Percentiles rank a stretch among this genome's conserved stretches.
Evolutionary conservation across 352 stramenopile species (phyloP).

Genomic region (Phytophthora litchii): DNA sequence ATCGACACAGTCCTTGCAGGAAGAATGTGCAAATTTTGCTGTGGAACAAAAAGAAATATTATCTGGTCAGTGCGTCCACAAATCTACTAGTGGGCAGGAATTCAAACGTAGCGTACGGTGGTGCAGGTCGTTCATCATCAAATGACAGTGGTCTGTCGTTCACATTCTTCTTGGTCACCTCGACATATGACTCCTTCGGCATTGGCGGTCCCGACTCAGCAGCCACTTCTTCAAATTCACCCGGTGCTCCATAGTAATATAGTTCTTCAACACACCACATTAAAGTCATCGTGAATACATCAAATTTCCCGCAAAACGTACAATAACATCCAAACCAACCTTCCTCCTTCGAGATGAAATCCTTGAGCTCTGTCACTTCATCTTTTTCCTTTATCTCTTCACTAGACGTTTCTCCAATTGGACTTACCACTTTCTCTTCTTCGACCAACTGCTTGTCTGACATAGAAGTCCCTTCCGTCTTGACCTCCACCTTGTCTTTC

Average conservation of each 20-base stretch:
- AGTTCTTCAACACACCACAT: slow-evolving; percentile 39
- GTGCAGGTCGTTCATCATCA: slow-evolving; percentile 45
- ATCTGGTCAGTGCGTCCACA: slow-evolving; percentile 1
- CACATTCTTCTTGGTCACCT: slow-evolving; percentile 57
- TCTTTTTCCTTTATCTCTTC: slow-evolving; percentile 36
- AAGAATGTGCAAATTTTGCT: slow-evolving; percentile 88
- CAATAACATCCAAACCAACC: slow-evolving; percentile 25
- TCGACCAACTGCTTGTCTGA: slow-evolving; percentile 30
- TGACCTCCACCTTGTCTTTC: slow-evolving; percentile 38
- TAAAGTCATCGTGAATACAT: slow-evolving; percentile 5
- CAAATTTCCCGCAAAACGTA: neutral
- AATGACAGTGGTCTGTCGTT: slow-evolving; percentile 37
- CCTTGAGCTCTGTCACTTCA: slow-evolving; percentile 58
- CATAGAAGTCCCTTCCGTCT: slow-evolving; percentile 31
- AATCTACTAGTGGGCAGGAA: neutral
- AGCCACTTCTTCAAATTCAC: slow-evolving; percentile 55
- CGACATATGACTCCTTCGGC: slow-evolving; percentile 58
- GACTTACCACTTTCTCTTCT: slow-evolving; percentile 38
- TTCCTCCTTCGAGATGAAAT: slow-evolving; percentile 86
- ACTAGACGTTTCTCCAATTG: slow-evolving; percentile 3
- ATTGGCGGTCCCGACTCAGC: slow-evolving; percentile 18
- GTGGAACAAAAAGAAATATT: slow-evolving; percentile 4
- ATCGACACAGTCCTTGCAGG: slow-evolving; percentile 79
- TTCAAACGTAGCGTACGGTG: slow-evolving; percentile 60
- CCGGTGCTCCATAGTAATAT: slow-evolving; percentile 81